These are phyloP conservation scores for Trypanosoma cruzi DNA, from an alignment of 208 protist genomes.

Conservation along the genomic window DNA sequence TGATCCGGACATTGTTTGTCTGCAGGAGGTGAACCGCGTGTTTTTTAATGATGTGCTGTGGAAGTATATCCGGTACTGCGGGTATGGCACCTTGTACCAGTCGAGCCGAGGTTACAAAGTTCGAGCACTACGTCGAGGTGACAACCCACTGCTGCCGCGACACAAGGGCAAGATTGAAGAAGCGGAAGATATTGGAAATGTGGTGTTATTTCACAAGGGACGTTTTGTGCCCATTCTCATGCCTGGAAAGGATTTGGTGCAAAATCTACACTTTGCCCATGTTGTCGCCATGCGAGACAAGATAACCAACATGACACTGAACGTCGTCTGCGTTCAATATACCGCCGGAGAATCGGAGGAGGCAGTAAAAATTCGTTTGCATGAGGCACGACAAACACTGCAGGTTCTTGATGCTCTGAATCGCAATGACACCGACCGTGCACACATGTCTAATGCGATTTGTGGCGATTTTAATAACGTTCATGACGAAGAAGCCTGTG, in stretches of 20 bases:
- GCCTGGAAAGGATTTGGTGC: slow-evolving; percentile 63
- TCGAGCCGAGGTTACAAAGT: slow-evolving; percentile 73
- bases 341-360: slow-evolving; percentile 64
- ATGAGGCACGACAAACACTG: slow-evolving; percentile 67
- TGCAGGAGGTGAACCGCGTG: slow-evolving; percentile 80
- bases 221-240: slow-evolving; percentile 83
- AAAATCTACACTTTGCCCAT: slow-evolving; percentile 74
- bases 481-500: slow-evolving; percentile 73
- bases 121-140: slow-evolving; percentile 52
- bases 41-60: slow-evolving; percentile 75
- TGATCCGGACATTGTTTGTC: slow-evolving; percentile 78
- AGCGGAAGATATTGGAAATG: slow-evolving; percentile 86
- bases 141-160: slow-evolving; percentile 34
- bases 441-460: slow-evolving; percentile 57
- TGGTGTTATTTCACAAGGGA: slow-evolving; percentile 86
- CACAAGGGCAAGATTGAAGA: slow-evolving; percentile 53
- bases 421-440: slow-evolving; percentile 64
- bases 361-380: slow-evolving; percentile 47
- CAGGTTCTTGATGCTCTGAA: slow-evolving; percentile 63
- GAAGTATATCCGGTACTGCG: slow-evolving; percentile 69
- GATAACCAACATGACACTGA: slow-evolving; percentile 82
- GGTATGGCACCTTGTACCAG: slow-evolving; percentile 82
- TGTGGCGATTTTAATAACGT: slow-evolving; percentile 85
- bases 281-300: slow-evolving; percentile 75
- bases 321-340: slow-evolving; percentile 72